Evolutionary conservation across 2,329 filamentous ascomycete genomes (phyloP), one percentile per base, ranked within the genome.

Genomic region (Venturia pyrina): DNA sequence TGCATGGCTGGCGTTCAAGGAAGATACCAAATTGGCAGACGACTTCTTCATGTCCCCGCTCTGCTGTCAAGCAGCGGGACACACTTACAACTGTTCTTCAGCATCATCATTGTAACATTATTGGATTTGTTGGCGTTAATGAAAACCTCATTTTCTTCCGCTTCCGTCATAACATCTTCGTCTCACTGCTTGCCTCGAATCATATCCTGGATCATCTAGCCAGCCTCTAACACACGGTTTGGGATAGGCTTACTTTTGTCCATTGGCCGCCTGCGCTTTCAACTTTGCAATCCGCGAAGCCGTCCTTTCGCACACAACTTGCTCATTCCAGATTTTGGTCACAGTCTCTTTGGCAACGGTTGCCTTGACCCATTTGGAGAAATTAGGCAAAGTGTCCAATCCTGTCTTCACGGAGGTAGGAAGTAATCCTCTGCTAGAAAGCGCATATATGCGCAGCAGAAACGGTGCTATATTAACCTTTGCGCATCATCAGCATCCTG

Each of bases 401-500:
- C 76, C 79, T 62, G 76, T 73, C 60, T 76, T 72, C 65, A 87
- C 73, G 32, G 73, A 80, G 69, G 71, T 73, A 0, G 85, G 86
- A 65, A 85, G 74, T 19, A 90, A 80, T 44, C 79, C 79, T 28
- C 83, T 77, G 71, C 87, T 85, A 0, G 80, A 72, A 37, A 85
- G 79, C 1, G 79, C 75, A 57, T 86, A 79, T 24, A 87, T 73
- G 1, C 89, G 82, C 24, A 91, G 72, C 11, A 90, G 72, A 73
- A 92, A 91, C 0, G 89, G 86, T 0, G 85, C 89, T 1, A 82
- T 83, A 66, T 86, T 78, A 17, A 83, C 86, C 85, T 87, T 66
- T 53, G 28, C 0, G 40, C 61, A 53, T 40, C 19, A 59, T 70
- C 65, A 69, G 66, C 21, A 13, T 11, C 7, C 37, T 8, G n/a